A percentile compares a stretch with the other conserved stretches of the same genome.
Evolutionary conservation across 345 rosid genomes (phyloP).

Genomic region (Lepidium africanum): DNA sequence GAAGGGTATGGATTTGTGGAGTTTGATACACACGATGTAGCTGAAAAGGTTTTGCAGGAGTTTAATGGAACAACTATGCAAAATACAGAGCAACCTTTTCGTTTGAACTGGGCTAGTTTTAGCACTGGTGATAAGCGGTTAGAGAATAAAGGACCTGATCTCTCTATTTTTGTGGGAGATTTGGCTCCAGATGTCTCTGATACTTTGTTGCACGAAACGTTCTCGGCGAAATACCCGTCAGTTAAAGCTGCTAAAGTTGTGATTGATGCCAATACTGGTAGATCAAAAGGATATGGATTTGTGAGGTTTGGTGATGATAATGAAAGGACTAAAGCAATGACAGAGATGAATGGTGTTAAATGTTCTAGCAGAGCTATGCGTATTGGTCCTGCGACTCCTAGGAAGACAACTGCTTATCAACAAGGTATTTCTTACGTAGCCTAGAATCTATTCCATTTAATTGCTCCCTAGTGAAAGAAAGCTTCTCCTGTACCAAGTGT

Average conservation of each 20-base stretch:
- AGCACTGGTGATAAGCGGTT: conserved; percentile 80
- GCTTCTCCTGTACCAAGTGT: not conserved
- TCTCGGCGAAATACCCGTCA: conserved; percentile 66
- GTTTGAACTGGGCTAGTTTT: conserved; percentile 97
- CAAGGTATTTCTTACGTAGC: conserved; percentile 22
- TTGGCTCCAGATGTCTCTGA: conserved; percentile 92
- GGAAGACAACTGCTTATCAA: conserved; percentile 79
- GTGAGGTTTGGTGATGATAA: conserved; percentile 92
- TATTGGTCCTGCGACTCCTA: conserved; percentile 90
- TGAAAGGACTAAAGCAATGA: conserved; percentile 80
- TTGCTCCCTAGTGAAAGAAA: not conserved
- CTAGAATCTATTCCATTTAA: not conserved
- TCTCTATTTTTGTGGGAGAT: conserved; percentile 94
- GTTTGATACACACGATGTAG: conserved; percentile 68
- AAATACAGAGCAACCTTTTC: conserved; percentile 79
- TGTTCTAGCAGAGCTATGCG: conserved; percentile 97
- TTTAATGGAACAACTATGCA: conserved; percentile 64
- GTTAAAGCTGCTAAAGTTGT: conserved; percentile 93
- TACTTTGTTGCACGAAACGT: conserved; percentile 62
- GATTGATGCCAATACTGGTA: conserved; percentile 87
- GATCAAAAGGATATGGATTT: conserved; percentile 94
- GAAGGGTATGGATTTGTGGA: conserved; percentile 98
- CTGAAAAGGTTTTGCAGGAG: conserved; percentile 77
- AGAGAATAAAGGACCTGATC: conserved; percentile 71
- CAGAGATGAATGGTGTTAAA: conserved; percentile 86